These are phyloP conservation scores for Colletotrichum sp. DNA, from an alignment of 2,329 filamentous ascomycete genomes.

Conservation along the genomic window DNA sequence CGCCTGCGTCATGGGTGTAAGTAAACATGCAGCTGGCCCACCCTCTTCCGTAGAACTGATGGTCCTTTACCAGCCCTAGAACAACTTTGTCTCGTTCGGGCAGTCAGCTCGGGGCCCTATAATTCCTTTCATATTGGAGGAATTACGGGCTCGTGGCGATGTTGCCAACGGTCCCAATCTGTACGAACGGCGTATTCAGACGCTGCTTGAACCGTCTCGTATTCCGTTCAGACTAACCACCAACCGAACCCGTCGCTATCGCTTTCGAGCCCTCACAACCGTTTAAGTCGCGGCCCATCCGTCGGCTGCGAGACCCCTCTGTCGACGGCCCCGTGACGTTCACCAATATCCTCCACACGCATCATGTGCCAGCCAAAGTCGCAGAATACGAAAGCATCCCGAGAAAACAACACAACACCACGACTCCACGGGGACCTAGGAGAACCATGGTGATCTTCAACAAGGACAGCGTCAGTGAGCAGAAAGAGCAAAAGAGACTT, in stretches of 20 bases:
- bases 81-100: not conserved
- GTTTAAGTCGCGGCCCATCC: not conserved
- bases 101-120: not conserved
- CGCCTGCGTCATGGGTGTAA: not conserved
- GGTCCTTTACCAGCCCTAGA: not conserved
- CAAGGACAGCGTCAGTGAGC: not conserved
- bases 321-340: not conserved
- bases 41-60: not conserved
- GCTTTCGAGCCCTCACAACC: not conserved
- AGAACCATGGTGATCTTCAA: not conserved
- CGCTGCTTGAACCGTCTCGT: not conserved
- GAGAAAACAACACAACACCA: not conserved
- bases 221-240: not conserved
- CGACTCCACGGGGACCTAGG: not conserved
- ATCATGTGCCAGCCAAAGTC: not conserved
- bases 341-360: not conserved
- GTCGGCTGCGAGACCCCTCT: not conserved
- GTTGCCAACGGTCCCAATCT: not conserved
- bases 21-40: not conserved
- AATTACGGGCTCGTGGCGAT: not conserved
- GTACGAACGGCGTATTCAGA: not conserved
- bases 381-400: not conserved
- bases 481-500: not conserved
- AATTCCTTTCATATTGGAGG: not conserved
- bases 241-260: not conserved